Percentiles rank a stretch among this genome's conserved stretches.
These are phyloP conservation scores for Exophiala spinifera DNA, from an alignment of 2,329 filamentous ascomycete species.

Conservation along the genomic window DNA sequence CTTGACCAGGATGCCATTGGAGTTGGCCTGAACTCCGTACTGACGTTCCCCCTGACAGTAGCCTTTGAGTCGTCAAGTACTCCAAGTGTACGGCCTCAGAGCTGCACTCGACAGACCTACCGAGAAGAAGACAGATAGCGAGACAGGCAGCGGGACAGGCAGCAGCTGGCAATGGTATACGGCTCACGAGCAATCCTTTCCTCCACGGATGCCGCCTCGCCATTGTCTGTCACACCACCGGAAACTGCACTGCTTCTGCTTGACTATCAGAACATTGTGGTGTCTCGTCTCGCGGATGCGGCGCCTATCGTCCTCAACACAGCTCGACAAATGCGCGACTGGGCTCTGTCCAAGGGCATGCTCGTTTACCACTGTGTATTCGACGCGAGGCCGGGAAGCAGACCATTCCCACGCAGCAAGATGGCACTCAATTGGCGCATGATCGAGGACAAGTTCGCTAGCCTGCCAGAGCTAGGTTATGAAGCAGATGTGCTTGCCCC, in stretches of 20 bases:
- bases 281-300: conserved; percentile 21
- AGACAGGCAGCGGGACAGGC: too few relatives aligned
- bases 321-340: conserved; percentile 28
- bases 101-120: too few relatives aligned
- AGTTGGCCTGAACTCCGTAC: too few relatives aligned
- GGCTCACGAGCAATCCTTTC: conserved; percentile 1
- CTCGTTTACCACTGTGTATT: conserved; percentile 32
- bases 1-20: too few relatives aligned
- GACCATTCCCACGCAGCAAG: conserved; percentile 30
- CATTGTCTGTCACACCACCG: conserved; percentile 27
- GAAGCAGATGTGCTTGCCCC: conserved; percentile 25
- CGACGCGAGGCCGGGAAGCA: conserved; percentile 21
- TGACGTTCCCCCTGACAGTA: too few relatives aligned
- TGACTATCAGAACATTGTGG: conserved; percentile 32
- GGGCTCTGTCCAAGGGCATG: conserved; percentile 33
- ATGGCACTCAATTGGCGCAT: conserved; percentile 13
- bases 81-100: too few relatives aligned
- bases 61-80: too few relatives aligned
- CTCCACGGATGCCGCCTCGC: conserved; percentile 20
- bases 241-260: conserved; percentile 34
- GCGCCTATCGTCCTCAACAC: conserved; percentile 21
- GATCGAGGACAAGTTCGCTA: conserved; percentile 16
- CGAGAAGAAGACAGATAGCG: too few relatives aligned
- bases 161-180: not conserved
- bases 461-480: conserved; percentile 9